Conservation (phyloP, 495 filamentous ascomycete species). For the Penicillium pancosmium region DNA sequence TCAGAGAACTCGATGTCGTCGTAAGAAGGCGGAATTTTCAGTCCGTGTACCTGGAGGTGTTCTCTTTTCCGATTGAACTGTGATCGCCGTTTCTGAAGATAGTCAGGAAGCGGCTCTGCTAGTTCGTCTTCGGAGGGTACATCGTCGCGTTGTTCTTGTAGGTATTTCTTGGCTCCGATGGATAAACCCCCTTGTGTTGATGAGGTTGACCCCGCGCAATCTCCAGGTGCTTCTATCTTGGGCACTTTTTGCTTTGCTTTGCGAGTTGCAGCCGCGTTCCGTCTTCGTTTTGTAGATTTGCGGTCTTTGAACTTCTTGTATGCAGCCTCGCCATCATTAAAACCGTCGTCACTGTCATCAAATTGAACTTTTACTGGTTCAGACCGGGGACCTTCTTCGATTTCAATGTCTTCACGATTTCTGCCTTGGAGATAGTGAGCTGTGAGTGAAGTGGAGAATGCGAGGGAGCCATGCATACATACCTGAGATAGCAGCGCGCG, state of each 20-base stretch:
- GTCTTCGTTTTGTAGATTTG: conserved; percentile 58
- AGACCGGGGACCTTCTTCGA: neutral
- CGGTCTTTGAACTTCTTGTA: conserved; percentile 64
- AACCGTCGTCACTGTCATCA: conserved; percentile 39
- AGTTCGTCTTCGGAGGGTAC: conserved; percentile 55
- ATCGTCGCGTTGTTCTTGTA: conserved; percentile 46
- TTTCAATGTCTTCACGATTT: neutral
- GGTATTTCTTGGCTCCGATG: conserved; percentile 21
- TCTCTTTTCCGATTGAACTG: conserved; percentile 58
- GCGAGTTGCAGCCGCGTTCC: conserved; percentile 48
- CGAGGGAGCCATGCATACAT: conserved; percentile 9
- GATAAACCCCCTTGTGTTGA: neutral
- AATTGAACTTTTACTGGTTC: conserved; percentile 20
- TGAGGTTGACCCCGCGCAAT: conserved; percentile 24
- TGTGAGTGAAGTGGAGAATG: conserved; percentile 5
- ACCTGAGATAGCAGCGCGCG: conserved; percentile 13
- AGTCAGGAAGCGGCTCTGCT: conserved; percentile 60
- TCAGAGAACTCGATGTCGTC: conserved; percentile 86
- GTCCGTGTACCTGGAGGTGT: conserved; percentile 63
- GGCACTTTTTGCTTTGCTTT: conserved; percentile 41
- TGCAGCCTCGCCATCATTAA: conserved; percentile 52
- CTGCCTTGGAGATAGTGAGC: conserved; percentile 21
- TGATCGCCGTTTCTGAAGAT: conserved; percentile 54
- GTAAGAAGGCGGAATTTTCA: conserved; percentile 80
- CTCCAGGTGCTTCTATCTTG: conserved; percentile 21